Percentiles rank a stretch among this genome's conserved stretches.
phyloP scores from a whole-genome alignment of 2,329 filamentous ascomycete species.

The Claviceps fusiformis region DNA sequence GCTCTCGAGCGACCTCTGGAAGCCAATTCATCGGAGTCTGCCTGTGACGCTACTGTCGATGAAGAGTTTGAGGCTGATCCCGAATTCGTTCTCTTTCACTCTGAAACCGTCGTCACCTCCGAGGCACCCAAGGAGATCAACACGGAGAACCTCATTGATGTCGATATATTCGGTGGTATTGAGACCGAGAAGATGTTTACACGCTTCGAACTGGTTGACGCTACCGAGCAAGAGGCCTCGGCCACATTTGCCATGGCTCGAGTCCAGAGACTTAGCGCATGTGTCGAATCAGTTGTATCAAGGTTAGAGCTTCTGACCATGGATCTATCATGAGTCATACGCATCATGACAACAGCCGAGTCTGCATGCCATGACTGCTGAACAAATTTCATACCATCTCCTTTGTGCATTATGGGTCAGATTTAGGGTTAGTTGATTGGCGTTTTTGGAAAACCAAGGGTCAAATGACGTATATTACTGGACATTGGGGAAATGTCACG shows the following conservation, averaged over 20 bases:
- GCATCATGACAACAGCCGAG: not conserved
- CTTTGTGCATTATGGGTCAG: constrained; percentile 3
- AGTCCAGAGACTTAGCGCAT: constrained; percentile 34
- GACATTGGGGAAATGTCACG: not conserved
- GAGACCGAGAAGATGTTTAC: constrained; percentile 50
- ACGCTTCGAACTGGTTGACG: constrained; percentile 51
- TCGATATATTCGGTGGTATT: constrained; percentile 39
- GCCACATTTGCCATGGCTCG: constrained; percentile 33
- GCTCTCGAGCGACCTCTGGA: constrained; percentile 35
- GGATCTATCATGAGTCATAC: constrained; percentile 15
- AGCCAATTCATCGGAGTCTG: constrained; percentile 17
- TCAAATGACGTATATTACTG: not conserved
- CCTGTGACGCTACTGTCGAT: constrained; percentile 23
- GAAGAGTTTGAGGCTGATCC: constrained; percentile 50
- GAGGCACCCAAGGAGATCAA: constrained; percentile 26
- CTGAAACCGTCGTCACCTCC: constrained; percentile 18
- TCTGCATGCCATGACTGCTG: not conserved
- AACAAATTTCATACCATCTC: not conserved
- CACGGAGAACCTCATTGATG: constrained; percentile 25
- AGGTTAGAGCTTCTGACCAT: constrained; percentile 24
- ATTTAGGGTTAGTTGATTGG: not conserved
- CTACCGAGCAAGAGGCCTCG: constrained; percentile 32
- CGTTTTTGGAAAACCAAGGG: constrained; percentile 3
- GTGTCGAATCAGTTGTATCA: constrained; percentile 21
- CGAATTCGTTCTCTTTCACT: constrained; percentile 46